Base-by-base conservation (phyloP, 2,329 filamentous ascomycete genomes). In the Colletotrichum lini region DNA sequence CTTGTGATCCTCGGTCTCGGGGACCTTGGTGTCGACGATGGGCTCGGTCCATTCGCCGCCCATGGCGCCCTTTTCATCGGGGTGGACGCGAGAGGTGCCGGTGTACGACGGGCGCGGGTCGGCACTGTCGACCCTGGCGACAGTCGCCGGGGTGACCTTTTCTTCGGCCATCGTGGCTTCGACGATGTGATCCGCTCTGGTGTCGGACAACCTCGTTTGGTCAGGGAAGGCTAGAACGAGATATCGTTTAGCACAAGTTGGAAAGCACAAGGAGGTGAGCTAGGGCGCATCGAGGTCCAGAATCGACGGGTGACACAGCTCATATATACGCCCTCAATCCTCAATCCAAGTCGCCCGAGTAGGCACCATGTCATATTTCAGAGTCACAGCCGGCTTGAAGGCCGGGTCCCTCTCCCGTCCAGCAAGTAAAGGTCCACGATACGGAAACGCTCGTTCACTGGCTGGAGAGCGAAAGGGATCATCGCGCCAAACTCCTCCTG, bases 1-100 rank as follows among this genome's bases (percentile, higher is more conserved):
- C 67, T 80, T 78, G 42, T 78, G 76, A 12, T 71, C 70, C 23
- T 79, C 74, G 38, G 73, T 73, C 30, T 76, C 74, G 40, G 77
- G 75, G 69, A 79, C 75, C 72, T 80, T 78, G 40, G 38, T 59
- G 18, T 72, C 69, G 45, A 72, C 69, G 40, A 59, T 15, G 26
- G 67, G 74, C 42, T 77, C 75, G 21, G 66, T 72, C 72, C 66
- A 72, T 40, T 72, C 70, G 53, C 70, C 70, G 44, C 70, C 70
- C 49, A 72, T 72, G 42, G 65, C 66, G 54, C 70, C 70, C 44
- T 72, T 72, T 45, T 65, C 70, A 40, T 72, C 69, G 23, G 65
- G 59, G 54, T 59, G 69, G 30, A 65, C 57, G n/a, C 35, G 42
- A 16, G 57, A n/a, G 60, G 23, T 60, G 49, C 66, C 53, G 30